Base-by-base conservation (phyloP, 1,139 yeast species). In the Yamadazyma dushanensis region DNA sequence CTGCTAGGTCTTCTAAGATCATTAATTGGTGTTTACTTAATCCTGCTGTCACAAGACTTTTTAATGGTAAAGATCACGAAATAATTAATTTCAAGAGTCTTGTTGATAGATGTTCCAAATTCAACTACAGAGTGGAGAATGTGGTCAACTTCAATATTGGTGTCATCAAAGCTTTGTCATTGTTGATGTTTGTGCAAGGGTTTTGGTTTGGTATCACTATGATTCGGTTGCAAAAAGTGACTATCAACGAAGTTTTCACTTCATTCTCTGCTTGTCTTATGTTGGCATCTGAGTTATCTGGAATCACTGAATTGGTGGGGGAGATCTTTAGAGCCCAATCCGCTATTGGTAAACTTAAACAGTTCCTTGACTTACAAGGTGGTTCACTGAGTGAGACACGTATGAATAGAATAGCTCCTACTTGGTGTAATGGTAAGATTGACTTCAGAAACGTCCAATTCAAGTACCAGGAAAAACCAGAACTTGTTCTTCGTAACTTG, bases 141-240 rank as follows among this genome's bases (percentile, higher is more conserved):
- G 73, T 69, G 7, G 63, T 78, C 10, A 66, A 83, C 9, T 56
- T 78, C 0, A 90, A 88, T 51, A 60, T 75, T 17, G 83, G 86
- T 0, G 37, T 75, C 0, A 57, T 83, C 36, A 76, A 82, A 46
- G 63, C 76, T 13, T 47, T 89, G 6, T 70, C 83, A 0, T 64
- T 87, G 25, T 54, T 80, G 51, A 82, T 88, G 80, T 89, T 90
- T 65, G 86, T 89, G 2, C 96, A 88, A 56, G 95, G 94, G 0
- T 86, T 90, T 50, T 89, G 95, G 85, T 90, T 81, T 59, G 98
- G 97, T 3, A 75, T 82, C 25, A 63, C 69, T 34, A 72, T 86
- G 67, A 81, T 88, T 3, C 59, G 62, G 29, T 55, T 60, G 4
- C 77, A 77, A 0, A 66, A 70, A 13, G 53, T 80, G 8, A 49